phyloP scores from a whole-genome alignment of 1,284 basidiomycete genomes.

The Naganishia albida region DNA sequence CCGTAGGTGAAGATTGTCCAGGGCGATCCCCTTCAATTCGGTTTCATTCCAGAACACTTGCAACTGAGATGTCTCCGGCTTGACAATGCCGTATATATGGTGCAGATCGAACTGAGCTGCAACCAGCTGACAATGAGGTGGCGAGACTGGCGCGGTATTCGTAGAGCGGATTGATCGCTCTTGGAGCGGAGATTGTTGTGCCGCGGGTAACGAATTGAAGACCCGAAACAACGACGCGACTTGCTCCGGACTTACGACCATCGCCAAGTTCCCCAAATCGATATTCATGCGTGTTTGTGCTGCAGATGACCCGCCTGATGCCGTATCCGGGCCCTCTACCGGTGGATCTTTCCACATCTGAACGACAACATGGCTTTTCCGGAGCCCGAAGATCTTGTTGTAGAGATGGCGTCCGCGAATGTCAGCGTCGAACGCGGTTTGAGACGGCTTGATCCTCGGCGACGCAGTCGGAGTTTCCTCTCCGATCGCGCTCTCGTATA shows the following conservation, averaged over 20 bases:
- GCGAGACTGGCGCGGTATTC: not conserved
- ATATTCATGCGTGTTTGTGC: not conserved
- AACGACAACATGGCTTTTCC: constrained; percentile 18
- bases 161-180: too few relatives aligned
- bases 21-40: not conserved
- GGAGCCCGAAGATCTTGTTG: constrained; percentile 32
- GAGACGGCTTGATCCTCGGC: too few relatives aligned
- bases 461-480: constrained; percentile 15
- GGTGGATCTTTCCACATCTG: constrained; percentile 19
- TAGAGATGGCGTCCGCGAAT: not conserved
- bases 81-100: not conserved
- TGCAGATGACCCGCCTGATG: not conserved
- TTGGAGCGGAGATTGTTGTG: not conserved
- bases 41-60: not conserved
- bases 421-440: too few relatives aligned
- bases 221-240: not conserved
- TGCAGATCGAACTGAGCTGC: not conserved
- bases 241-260: not conserved
- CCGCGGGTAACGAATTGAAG: not conserved
- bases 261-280: constrained; percentile 6
- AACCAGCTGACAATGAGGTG: not conserved
- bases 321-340: not conserved
- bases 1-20: not conserved
- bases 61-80: not conserved
- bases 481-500: constrained; percentile 44